Percentiles rank a stretch among this genome's conserved stretches.
These are phyloP conservation scores for Fusarium ambrosium DNA, from an alignment of 2,329 filamentous ascomycete genomes.

Conservation along the genomic window DNA sequence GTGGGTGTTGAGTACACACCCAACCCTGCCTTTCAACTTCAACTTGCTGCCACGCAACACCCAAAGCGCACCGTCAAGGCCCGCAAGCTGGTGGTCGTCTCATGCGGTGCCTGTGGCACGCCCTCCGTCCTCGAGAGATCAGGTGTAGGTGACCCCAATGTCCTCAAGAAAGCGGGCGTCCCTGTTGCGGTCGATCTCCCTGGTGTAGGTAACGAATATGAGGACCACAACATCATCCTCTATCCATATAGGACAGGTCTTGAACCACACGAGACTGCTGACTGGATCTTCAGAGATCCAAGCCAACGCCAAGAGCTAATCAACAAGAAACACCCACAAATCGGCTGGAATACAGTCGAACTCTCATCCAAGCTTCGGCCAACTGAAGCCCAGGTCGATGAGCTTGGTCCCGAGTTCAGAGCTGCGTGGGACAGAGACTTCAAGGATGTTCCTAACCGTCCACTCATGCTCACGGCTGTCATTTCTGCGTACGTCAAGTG, in stretches of 20 bases:
- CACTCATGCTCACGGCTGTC: slow-evolving; percentile 59
- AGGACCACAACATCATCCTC: slow-evolving; percentile 68
- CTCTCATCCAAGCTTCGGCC: slow-evolving; percentile 69
- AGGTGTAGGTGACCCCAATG: slow-evolving; percentile 66
- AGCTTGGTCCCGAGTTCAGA: slow-evolving; percentile 66
- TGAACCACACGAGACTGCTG: slow-evolving; percentile 56
- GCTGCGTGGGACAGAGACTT: slow-evolving; percentile 70
- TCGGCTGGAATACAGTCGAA: slow-evolving; percentile 72
- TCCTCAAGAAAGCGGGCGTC: slow-evolving; percentile 63
- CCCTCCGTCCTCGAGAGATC: slow-evolving; percentile 72
- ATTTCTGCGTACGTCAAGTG: slow-evolving; percentile 42
- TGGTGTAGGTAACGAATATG: slow-evolving; percentile 67
- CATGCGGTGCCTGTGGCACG: slow-evolving; percentile 65
- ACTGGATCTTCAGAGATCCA: slow-evolving; percentile 64
- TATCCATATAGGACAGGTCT: slow-evolving; percentile 62
- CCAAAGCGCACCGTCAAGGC: slow-evolving; percentile 43
- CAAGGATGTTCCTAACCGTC: slow-evolving; percentile 56
- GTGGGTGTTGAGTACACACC: slow-evolving; percentile 71
- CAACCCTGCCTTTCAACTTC: slow-evolving; percentile 48
- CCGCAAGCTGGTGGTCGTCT: slow-evolving; percentile 49
- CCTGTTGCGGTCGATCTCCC: slow-evolving; percentile 61
- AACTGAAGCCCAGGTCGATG: slow-evolving; percentile 63
- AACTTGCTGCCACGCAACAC: slow-evolving; percentile 16
- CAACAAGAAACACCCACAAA: slow-evolving; percentile 59
- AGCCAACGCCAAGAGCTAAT: slow-evolving; percentile 61